Evolutionary conservation across 2,329 filamentous ascomycete genomes (phyloP), one percentile per base, ranked within the genome.

Genomic region (Fusarium sp.): DNA sequence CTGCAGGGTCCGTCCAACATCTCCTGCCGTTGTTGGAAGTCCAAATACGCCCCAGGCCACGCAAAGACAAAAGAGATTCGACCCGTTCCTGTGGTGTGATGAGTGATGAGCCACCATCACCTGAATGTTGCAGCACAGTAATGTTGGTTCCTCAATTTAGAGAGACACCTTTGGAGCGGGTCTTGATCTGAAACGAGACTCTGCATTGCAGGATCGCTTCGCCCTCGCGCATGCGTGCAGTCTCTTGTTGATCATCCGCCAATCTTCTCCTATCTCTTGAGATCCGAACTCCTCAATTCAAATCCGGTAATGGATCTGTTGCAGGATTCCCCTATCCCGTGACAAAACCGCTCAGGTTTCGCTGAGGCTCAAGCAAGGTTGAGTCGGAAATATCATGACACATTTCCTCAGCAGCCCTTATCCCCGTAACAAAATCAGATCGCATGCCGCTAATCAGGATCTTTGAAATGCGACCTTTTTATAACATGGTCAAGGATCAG

Each of bases 161-260:
- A 62, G 41, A 23, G 39, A 45, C 52, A 45, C 45, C 45, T 44
- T 55, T 48, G 35, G 53, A 55, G 57, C 54, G 54, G 54, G 54
- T 54, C 54, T 59, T 35, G 54, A 66, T 67, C 65, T 68, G 65
- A 68, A 67, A 67, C 65, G 44, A 61, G 57, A 52, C 49, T 61
- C 39, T 50, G 38, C 57, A 67, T 63, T 63, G 33, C 53, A 66
- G 53, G 53, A 49, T 61, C 55, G 31, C 53, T 47, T 63, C 59
- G 39, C 54, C 61, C 49, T 61, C 37, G 53, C 39, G 35, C 54
- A 44, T 42, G 50, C 23, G 46, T 38, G 41, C 55, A 58, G 27
- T 10, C 27, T 14, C 42, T 41, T 50, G 23, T 47, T 43, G 41
- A 37, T 42, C 32, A 42, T 49, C 58, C 60, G 43, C 42, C 53